Base-by-base conservation (phyloP, 345 rosid genomes). In the Hirschfeldia incana region DNA sequence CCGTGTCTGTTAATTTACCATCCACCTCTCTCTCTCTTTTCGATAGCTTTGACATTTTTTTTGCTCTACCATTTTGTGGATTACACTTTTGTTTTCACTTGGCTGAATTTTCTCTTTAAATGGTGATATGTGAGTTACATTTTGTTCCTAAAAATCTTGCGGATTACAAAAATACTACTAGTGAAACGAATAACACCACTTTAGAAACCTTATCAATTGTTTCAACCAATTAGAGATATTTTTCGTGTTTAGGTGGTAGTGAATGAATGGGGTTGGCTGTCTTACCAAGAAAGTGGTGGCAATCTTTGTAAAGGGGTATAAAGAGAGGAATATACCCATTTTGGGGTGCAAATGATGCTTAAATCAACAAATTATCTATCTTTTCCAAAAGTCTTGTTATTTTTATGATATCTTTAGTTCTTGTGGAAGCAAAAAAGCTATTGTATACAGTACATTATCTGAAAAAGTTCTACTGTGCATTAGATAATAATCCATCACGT, bases 1-100 rank as follows among this genome's bases (percentile, higher is more conserved):
- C 83, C 77, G 97, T 26, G 97, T 95, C 77, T 88, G 83, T 70
- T 93, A 83, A 86, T 15, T 26, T 67, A 2, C 33, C 0, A 29
- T 6, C 29, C 29, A 13, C 2, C 27, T 3, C 11, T 11, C 49
- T 73, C 65, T 62, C 49, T 74, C 67, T 51, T 65, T 30, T 44
- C 2, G 39, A 27, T 53, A 33, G 57, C 9, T 13, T 46, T 49
- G 9, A 17, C 26, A 16, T 11, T 67, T 34, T 34, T 64, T 6
- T 15, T 66, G 69, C 8, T 7, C 55, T 13, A 21, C 12, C 63
- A 7, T 58, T 58, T 71, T 39, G 59, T 70, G 58, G 58, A 63
- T 36, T 34, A 33, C 39, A 10, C 28, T 1, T 49, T 6, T 53
- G 0, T 4, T 51, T 53, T 16, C 10, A 46, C 70, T 49, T 69